phyloP scores from a whole-genome alignment of 371 early-diverging fungal genomes.

The Coemansia sp. region DNA sequence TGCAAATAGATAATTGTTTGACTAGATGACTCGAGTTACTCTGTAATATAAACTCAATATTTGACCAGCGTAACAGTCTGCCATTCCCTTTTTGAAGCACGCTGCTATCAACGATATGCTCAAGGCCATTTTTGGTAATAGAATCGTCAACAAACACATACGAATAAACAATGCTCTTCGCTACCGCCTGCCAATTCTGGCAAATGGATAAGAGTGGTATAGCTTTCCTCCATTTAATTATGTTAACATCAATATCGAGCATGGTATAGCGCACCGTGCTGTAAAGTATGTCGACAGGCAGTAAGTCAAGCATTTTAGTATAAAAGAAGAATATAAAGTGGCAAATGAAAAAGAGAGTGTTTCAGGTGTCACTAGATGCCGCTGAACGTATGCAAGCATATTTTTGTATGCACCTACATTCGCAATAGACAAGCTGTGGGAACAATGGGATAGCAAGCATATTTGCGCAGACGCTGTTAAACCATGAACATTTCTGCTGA shows the following conservation, averaged over 20 bases:
- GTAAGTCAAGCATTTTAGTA: not conserved
- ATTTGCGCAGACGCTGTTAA: no score
- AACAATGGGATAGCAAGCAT: no score
- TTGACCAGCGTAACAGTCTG: not conserved
- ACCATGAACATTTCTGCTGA: no score
- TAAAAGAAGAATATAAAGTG: not conserved
- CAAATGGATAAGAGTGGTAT: not conserved
- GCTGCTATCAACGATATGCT: not conserved
- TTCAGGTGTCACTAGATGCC: no score
- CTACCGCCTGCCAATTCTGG: not conserved
- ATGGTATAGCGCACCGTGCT: not conserved
- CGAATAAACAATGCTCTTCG: not conserved
- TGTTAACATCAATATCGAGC: not conserved
- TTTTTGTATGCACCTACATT: no score
- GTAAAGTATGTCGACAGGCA: not conserved
- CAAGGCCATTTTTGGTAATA: not conserved
- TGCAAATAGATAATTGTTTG: not conserved
- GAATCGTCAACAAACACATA: not conserved
- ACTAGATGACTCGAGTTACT: not conserved
- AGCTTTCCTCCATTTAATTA: not conserved
- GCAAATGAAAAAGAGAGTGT: not conserved
- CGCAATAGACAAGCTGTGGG: no score
- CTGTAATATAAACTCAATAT: not conserved
- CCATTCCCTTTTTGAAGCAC: not conserved
- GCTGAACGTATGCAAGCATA: no score